Evolutionary conservation across 768 basidiomycete genomes (phyloP).

Genomic region (Lactarius quietus): DNA sequence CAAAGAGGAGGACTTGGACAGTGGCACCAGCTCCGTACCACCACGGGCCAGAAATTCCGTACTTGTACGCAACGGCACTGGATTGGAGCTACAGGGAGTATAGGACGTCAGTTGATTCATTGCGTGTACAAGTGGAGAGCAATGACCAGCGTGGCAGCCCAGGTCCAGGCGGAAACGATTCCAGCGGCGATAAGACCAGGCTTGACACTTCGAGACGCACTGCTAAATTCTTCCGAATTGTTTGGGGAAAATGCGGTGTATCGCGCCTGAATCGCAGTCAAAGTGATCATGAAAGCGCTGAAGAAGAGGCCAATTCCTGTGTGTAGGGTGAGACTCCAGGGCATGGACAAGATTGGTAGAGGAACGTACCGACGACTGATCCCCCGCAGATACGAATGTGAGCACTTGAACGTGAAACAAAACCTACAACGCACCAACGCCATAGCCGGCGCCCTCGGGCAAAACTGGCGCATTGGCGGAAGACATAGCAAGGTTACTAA

Average conservation of each 20-base stretch:
- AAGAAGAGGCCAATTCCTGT: constrained; percentile 87
- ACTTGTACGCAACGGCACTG: constrained; percentile 81
- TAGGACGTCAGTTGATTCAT: constrained; percentile 13
- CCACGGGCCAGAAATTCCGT: constrained; percentile 83
- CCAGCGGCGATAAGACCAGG: constrained; percentile 91
- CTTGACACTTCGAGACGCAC: constrained; percentile 78
- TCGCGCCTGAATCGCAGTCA: constrained; percentile 78
- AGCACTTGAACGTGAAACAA: neutral
- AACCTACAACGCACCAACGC: constrained; percentile 49
- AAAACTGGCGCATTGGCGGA: constrained; percentile 41
- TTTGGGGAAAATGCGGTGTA: constrained; percentile 80
- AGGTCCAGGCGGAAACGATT: constrained; percentile 94
- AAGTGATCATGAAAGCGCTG: constrained; percentile 69
- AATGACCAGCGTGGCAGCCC: constrained; percentile 68
- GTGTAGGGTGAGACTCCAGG: neutral
- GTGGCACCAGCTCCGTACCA: constrained; percentile 92
- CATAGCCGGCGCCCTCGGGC: constrained; percentile 84
- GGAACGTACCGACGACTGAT: constrained; percentile 48
- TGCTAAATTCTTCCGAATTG: constrained; percentile 80
- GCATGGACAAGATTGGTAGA: neutral
- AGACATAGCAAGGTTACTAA: constrained; percentile 18
- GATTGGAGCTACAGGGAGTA: constrained; percentile 56
- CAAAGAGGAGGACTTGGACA: constrained; percentile 87
- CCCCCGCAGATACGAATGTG: neutral
- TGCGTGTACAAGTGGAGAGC: neutral